Evolutionary conservation across 345 rosid genomes (phyloP).

Genomic region (Limnanthes douglasii): DNA sequence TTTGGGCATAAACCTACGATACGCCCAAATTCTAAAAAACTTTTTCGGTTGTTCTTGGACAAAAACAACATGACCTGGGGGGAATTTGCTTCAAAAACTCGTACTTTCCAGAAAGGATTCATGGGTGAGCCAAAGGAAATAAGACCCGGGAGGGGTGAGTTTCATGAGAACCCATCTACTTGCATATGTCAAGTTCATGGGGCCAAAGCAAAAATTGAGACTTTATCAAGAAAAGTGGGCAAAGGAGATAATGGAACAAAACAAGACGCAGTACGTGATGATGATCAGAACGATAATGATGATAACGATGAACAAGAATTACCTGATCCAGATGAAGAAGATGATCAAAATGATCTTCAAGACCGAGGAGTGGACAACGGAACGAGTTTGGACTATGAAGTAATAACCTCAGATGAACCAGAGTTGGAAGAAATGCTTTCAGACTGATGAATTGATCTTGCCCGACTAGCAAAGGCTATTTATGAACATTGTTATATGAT

Average conservation of each 20-base stretch:
- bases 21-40: conserved; percentile 88
- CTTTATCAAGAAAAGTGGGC: conserved; percentile 28
- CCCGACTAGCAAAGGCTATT: no score
- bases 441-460: conserved; percentile 20
- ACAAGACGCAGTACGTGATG: conserved; percentile 19
- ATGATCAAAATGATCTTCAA: conserved; percentile 24
- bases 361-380: conserved; percentile 25
- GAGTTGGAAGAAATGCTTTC: conserved; percentile 79
- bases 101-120: conserved; percentile 71
- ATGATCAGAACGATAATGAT: conserved; percentile 23
- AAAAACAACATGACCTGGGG: conserved; percentile 75
- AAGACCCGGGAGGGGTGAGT: conserved; percentile 92
- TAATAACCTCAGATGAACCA: conserved; percentile 41
- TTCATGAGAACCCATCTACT: conserved; percentile 87
- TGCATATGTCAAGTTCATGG: conserved; percentile 71
- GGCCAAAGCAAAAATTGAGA: conserved; percentile 23
- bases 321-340: conserved; percentile 57
- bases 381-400: conserved; percentile 48
- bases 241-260: conserved; percentile 17
- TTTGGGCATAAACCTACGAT: conserved; percentile 92
- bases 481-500: not conserved
- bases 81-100: conserved; percentile 62
- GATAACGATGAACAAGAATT: conserved; percentile 45
- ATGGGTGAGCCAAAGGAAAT: conserved; percentile 97
- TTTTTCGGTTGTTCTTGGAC: conserved; percentile 52